These are phyloP conservation scores for Gastrodia elata DNA, from an alignment of 106 monocot species.

Conservation along the genomic window DNA sequence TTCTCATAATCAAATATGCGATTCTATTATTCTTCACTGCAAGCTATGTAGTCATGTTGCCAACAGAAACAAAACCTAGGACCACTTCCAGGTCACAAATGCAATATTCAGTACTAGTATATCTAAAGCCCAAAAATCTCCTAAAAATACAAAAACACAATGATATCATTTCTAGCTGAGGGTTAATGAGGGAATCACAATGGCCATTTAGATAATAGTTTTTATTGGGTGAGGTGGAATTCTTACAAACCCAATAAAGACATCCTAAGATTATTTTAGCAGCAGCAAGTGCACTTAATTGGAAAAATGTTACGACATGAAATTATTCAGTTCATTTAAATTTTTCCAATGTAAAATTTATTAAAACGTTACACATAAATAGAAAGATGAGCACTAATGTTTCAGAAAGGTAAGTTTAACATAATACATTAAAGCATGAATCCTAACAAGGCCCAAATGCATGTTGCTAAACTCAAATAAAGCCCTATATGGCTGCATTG, in stretches of 20 bases:
- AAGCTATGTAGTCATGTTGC: no score
- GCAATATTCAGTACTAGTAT: no score
- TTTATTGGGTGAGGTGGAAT: neutral
- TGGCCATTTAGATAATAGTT: neutral
- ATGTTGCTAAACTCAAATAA: neutral
- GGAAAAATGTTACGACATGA: neutral
- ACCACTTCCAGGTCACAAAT: no score
- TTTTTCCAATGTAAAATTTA: neutral
- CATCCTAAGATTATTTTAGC: neutral
- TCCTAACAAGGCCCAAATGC: neutral
- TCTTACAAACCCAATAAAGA: neutral
- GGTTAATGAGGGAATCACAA: neutral
- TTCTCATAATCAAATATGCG: neutral
- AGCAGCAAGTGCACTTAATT: neutral
- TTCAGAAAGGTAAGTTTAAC: neutral
- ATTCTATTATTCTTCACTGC: no score
- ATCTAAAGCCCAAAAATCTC: no score
- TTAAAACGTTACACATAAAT: neutral
- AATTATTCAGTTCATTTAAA: neutral
- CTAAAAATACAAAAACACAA: neutral
- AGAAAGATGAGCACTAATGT: neutral
- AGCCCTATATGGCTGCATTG: neutral
- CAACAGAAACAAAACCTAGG: no score
- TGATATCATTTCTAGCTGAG: neutral
- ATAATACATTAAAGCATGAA: neutral